Conservation (phyloP, 1,284 basidiomycete species). For the Rhodofomes roseus region DNA sequence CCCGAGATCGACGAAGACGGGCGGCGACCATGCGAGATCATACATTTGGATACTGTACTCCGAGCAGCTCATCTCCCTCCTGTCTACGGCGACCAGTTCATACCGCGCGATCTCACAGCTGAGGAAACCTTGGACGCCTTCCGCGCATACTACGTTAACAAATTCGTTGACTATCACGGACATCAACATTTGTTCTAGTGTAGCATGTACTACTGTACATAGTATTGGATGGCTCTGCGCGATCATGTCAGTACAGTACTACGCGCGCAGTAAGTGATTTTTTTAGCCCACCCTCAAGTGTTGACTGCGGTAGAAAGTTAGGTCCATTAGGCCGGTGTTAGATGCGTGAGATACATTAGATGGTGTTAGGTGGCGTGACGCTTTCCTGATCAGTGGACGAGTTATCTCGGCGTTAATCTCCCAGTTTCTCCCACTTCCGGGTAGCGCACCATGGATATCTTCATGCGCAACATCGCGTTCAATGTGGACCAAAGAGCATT, state of each 20-base stretch:
- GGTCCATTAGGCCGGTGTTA: too few species aligned
- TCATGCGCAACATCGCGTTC: slow-evolving; percentile 34
- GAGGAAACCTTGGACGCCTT: slow-evolving; percentile 1
- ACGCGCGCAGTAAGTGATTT: too few species aligned
- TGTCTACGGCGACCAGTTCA: slow-evolving; percentile 3
- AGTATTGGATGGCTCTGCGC: too few species aligned
- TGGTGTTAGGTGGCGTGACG: too few species aligned
- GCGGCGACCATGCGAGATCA: background rate
- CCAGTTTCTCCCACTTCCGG: background rate
- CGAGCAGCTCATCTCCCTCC: slow-evolving; percentile 15
- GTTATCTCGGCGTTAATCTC: background rate
- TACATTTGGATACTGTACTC: slow-evolving; percentile 14
- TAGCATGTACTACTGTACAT: too few species aligned
- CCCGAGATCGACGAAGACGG: slow-evolving; percentile 8
- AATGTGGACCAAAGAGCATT: slow-evolving; percentile 32
- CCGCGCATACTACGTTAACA: slow-evolving; percentile 6
- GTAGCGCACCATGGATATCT: slow-evolving; percentile 30
- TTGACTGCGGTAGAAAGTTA: too few species aligned
- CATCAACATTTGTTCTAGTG: background rate
- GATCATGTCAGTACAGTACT: too few species aligned
- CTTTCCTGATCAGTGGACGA: too few species aligned
- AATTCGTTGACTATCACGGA: slow-evolving; percentile 3
- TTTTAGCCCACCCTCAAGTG: too few species aligned
- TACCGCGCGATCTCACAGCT: background rate
- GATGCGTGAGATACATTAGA: too few species aligned